Conservation (phyloP, 139 green algal species). For the Haematococcus lacustris region DNA sequence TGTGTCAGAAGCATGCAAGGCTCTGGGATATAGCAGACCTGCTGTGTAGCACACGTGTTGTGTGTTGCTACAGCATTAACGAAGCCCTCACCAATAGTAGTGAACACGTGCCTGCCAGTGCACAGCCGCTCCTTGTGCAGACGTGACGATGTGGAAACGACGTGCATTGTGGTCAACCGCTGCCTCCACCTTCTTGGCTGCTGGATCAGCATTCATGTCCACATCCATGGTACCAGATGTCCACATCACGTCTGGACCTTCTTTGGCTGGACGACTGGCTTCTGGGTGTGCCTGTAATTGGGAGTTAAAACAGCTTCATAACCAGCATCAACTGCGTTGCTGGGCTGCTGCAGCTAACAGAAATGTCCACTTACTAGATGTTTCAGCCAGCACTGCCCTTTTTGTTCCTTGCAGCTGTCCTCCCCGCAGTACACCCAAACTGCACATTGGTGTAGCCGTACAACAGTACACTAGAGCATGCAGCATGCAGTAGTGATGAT, state of each 20-base stretch:
- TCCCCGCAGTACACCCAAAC: constrained; percentile 83
- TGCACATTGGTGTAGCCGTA: constrained; percentile 19
- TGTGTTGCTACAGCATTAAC: neutral
- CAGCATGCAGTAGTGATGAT: too few species aligned
- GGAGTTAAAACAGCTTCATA: neutral
- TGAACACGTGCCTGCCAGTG: constrained; percentile 81
- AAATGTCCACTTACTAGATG: constrained; percentile 51
- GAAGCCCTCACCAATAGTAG: constrained; percentile 69
- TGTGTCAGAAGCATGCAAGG: constrained; percentile 12
- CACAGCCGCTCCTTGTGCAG: constrained; percentile 61
- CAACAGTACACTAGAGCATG: neutral
- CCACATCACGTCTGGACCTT: constrained; percentile 62
- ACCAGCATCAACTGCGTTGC: neutral
- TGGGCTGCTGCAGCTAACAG: neutral
- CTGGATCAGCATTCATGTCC: constrained; percentile 31
- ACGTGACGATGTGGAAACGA: constrained; percentile 71
- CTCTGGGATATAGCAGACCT: neutral
- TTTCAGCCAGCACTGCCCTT: constrained; percentile 83
- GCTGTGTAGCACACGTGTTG: neutral
- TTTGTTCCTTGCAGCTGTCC: constrained; percentile 40
- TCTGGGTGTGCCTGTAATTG: constrained; percentile 50
- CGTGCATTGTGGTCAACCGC: neutral
- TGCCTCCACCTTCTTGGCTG: neutral
- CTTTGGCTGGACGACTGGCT: constrained; percentile 35
- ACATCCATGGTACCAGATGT: constrained; percentile 60